Evolutionary conservation across 2,329 filamentous ascomycete genomes (phyloP).

Genomic region (Verticillium longisporum): DNA sequence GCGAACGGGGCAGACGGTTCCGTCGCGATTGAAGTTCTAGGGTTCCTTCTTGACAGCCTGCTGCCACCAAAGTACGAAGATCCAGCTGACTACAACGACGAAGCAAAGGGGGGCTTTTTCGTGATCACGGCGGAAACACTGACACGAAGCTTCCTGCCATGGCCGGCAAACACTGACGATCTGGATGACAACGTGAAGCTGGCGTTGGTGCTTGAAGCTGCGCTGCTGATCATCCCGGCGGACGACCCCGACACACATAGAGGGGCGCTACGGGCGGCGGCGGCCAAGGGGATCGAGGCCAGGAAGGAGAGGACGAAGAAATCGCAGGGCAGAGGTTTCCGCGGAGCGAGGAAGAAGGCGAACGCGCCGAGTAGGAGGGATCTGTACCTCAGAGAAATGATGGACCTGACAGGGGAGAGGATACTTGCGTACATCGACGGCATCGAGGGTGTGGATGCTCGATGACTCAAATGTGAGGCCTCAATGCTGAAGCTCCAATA

Average conservation of each 20-base stretch:
- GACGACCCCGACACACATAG: constrained; percentile 26
- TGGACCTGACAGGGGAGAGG: constrained; percentile 37
- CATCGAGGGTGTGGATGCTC: constrained; percentile 1
- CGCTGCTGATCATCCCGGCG: constrained; percentile 48
- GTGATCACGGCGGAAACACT: constrained; percentile 38
- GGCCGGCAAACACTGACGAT: constrained; percentile 53
- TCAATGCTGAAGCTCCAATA: too few relatives aligned
- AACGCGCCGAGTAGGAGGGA: constrained; percentile 28
- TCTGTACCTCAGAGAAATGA: constrained; percentile 30
- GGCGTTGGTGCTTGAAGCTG: constrained; percentile 59
- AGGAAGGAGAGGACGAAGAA: constrained; percentile 38
- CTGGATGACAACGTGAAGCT: constrained; percentile 67
- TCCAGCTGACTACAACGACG: constrained; percentile 32
- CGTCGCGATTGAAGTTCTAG: constrained; percentile 14
- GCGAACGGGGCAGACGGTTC: constrained; percentile 4
- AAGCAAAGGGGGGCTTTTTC: constrained; percentile 20
- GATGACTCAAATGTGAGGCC: too few relatives aligned
- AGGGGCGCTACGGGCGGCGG: constrained; percentile 27
- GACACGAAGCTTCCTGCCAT: constrained; percentile 56
- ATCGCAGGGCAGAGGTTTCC: not conserved
- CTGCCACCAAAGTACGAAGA: constrained; percentile 32
- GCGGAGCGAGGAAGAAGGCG: constrained; percentile 23
- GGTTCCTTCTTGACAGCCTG: constrained; percentile 34
- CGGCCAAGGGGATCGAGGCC: constrained; percentile 40
- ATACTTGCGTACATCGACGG: constrained; percentile 20